Base-by-base conservation (phyloP, 129 eudicot species). In the Apium graveolens region DNA sequence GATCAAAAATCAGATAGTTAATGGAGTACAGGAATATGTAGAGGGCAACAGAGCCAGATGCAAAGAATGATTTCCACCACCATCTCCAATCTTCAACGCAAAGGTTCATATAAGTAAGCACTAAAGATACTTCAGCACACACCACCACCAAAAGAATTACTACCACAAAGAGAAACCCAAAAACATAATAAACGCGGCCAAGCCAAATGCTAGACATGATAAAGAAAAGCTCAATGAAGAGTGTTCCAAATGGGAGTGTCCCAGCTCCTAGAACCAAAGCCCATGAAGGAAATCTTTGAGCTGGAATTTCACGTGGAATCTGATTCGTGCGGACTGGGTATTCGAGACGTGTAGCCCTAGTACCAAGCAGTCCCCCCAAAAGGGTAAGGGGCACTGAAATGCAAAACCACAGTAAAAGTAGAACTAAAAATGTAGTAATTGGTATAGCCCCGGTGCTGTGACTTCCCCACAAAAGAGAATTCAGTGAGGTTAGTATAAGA, bases 151-250 rank as follows among this genome's bases (percentile, higher is more conserved):
- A 21, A 43, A 85, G 77, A 74, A 82, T 49, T 49, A 85, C 83
- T 39, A 85, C 85, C 55, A 85, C 83, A 4, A 85, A 74, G 41
- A 60, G 34, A 70, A 85, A 85, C 81, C 88, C 88, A 2, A 85
- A 85, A n/a, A 81, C 88, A 39, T 81, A 85, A 75, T 85, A 85
- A 53, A 85, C 82, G 27, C 88, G 80, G 43, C 88, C 88, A 0
- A 85, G 83, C 88, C 88, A 72, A 73, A 85, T 85, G 71, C 88
- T 85, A 9, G 88, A 85, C 76, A 81, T 79, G 26, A 85, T 81
- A 57, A 85, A 81, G 77, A 85, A 85, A 7, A 85, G 78, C 46
- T 85, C 88, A 13, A 85, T 81, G 46, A 85, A 85, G 17, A 85
- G 85, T 34, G 88, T 85, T 44, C 88, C 88, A 32, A 85, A 85